phyloP scores from a whole-genome alignment of 2,329 filamentous ascomycete genomes.

The Aspergillus caelatus region DNA sequence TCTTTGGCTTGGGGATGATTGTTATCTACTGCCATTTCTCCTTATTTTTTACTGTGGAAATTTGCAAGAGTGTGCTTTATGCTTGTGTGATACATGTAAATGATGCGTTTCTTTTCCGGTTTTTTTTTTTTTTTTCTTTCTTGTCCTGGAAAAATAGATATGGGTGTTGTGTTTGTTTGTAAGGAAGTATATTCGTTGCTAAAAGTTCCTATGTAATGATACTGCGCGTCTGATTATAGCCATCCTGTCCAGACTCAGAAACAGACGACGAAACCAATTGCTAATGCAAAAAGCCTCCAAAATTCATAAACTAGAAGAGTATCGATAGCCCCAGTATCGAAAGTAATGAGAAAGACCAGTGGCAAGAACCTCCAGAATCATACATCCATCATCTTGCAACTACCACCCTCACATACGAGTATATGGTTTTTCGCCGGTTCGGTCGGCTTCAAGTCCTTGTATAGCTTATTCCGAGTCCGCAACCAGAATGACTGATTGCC shows the following conservation, averaged over 20 bases:
- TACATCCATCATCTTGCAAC: conserved; percentile 40
- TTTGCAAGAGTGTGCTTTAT: neutral
- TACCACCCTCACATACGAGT: conserved; percentile 41
- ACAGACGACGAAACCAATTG: neutral
- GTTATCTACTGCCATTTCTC: too few species aligned
- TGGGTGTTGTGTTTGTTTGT: neutral
- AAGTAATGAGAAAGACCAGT: neutral
- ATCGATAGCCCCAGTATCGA: neutral
- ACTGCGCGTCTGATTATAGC: neutral
- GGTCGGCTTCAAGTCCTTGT: conserved; percentile 38
- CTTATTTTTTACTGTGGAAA: too few species aligned
- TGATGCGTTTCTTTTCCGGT: neutral
- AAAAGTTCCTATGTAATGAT: neutral
- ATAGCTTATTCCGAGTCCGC: conserved; percentile 38
- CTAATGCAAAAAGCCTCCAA: conserved; percentile 4
- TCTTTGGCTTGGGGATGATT: too few species aligned
- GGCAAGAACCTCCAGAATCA: conserved; percentile 14
- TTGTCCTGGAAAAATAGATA: neutral
- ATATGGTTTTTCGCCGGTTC: conserved; percentile 42
- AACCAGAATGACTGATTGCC: conserved; percentile 43
- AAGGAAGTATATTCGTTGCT: neutral
- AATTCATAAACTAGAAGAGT: neutral
- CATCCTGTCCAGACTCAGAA: neutral
- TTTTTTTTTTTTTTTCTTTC: too few species aligned
- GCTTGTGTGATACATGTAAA: neutral